phyloP scores from a whole-genome alignment of 2,329 filamentous ascomycete species.

The Alternaria atra region DNA sequence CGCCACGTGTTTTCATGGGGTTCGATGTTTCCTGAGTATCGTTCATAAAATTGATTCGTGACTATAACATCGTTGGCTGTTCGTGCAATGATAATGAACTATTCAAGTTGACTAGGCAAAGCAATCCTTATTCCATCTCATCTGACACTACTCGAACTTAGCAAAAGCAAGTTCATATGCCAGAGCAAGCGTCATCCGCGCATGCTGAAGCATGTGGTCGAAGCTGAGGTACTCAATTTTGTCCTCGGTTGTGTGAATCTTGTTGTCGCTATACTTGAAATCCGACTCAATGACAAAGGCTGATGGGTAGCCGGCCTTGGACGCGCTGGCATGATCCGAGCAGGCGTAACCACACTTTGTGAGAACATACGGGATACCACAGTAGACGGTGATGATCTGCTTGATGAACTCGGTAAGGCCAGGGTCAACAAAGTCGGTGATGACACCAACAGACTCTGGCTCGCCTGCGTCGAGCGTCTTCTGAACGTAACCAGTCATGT shows the following conservation, averaged over 20 bases:
- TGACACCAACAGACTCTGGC: conserved; percentile 87
- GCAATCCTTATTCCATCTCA: not conserved
- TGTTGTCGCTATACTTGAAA: conserved; percentile 70
- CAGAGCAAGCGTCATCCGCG: conserved; percentile 81
- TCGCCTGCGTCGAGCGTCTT: conserved; percentile 83
- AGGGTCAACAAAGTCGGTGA: conserved; percentile 88
- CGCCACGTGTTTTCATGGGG: not conserved
- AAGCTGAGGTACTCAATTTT: conserved; percentile 78
- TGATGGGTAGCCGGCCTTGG: conserved; percentile 76
- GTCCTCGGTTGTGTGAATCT: conserved; percentile 77
- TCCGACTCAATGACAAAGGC: conserved; percentile 80
- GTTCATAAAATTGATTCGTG: not conserved
- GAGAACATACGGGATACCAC: conserved; percentile 83
- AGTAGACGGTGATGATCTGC: conserved; percentile 85
- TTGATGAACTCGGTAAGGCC: conserved; percentile 90
- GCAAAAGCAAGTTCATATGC: conserved; percentile 86
- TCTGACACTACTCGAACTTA: conserved; percentile 62
- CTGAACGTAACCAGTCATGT: conserved; percentile 87
- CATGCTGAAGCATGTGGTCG: conserved; percentile 92
- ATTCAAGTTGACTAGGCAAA: not conserved
- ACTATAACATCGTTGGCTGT: not conserved
- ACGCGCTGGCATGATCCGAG: conserved; percentile 77
- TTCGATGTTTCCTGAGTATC: not conserved
- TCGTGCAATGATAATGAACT: not conserved
- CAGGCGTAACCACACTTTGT: conserved; percentile 91